Percentiles rank a stretch among this genome's conserved stretches.
phyloP scores from a whole-genome alignment of 768 basidiomycete species.

The Leccinum ochraceum region DNA sequence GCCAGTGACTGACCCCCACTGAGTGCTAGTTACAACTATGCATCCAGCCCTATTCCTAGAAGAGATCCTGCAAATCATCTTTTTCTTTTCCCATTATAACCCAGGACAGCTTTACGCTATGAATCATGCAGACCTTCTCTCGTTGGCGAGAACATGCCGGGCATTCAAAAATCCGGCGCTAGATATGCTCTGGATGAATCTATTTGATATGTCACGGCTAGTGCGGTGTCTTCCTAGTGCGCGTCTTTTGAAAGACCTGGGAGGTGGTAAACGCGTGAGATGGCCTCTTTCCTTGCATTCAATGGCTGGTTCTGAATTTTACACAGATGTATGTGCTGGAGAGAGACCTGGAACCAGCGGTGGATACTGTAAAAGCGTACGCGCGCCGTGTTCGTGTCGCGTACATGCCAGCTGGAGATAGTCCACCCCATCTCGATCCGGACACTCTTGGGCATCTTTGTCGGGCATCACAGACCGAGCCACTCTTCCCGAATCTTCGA shows the following conservation, averaged over 20 bases:
- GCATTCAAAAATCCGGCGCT: background rate
- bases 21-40: background rate
- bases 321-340: background rate
- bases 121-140: background rate
- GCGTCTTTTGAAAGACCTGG: no score
- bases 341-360: background rate
- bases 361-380: background rate
- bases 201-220: background rate
- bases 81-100: background rate
- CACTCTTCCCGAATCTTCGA: conserved; percentile 3
- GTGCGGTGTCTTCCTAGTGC: background rate
- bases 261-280: no score
- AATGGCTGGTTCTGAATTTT: background rate
- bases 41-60: background rate
- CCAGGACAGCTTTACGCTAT: background rate
- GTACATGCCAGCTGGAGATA: no score
- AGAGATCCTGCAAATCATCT: background rate
- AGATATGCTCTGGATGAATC: background rate
- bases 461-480: background rate
- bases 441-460: background rate
- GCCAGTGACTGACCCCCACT: no score
- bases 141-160: background rate
- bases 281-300: no score
- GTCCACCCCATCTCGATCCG: background rate
- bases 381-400: background rate